Percentiles rank a stretch among this genome's conserved stretches.
Conservation (phyloP, 2,329 filamentous ascomycete species). For the Colletotrichum viniferum region DNA sequence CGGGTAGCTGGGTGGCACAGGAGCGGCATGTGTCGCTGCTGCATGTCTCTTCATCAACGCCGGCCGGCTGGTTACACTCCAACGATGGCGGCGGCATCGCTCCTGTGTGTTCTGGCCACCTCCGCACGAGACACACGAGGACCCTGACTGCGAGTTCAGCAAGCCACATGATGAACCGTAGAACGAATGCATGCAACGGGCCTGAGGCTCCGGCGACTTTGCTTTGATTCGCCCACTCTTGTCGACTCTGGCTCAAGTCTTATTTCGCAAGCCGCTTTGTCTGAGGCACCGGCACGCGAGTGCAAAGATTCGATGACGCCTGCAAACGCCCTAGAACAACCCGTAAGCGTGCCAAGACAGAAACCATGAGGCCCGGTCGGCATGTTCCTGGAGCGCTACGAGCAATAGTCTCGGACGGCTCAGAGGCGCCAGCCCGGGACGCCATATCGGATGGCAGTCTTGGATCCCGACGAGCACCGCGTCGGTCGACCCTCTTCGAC, state of each 20-base stretch:
- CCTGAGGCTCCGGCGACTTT: neutral
- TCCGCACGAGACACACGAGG: neutral
- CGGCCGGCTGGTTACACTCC: slow-evolving; percentile 11
- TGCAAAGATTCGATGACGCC: neutral
- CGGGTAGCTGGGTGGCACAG: neutral
- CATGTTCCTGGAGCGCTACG: neutral
- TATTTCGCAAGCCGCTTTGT: neutral
- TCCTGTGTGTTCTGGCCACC: neutral
- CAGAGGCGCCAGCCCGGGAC: neutral
- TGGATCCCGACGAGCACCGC: neutral
- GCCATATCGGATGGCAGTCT: neutral
- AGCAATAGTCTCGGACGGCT: neutral
- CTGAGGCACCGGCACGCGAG: neutral
- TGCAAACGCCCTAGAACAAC: neutral
- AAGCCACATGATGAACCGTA: neutral
- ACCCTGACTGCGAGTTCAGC: neutral
- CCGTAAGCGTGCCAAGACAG: neutral
- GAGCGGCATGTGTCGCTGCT: neutral
- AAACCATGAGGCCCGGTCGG: neutral
- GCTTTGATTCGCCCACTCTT: neutral
- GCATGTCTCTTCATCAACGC: slow-evolving; percentile 5
- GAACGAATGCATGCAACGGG: slow-evolving; percentile 4
- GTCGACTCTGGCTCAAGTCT: neutral
- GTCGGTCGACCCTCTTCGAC: neutral
- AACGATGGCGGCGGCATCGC: neutral